Conservation (phyloP, 2,329 filamentous ascomycete species). For the Phaeosphaeria sp. region DNA sequence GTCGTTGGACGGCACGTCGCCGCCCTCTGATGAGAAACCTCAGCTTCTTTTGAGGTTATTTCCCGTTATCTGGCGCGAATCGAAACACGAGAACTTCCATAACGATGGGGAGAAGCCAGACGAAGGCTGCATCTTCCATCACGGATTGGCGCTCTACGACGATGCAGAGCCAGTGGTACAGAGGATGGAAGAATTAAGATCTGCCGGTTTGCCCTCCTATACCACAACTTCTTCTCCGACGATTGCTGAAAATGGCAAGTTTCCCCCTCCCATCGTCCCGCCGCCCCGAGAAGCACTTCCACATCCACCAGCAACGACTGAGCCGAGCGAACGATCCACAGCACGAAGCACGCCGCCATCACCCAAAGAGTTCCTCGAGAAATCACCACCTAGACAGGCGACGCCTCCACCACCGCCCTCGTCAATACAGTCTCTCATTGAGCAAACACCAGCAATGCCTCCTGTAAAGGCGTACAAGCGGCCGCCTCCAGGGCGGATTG, state of each 20-base stretch:
- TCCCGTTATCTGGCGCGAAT: conserved; percentile 60
- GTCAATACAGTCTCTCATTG: conserved; percentile 22
- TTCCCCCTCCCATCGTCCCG: conserved; percentile 46
- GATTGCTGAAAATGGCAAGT: conserved; percentile 46
- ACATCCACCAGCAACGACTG: conserved; percentile 30
- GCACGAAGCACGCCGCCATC: conserved; percentile 21
- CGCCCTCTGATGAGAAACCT: conserved; percentile 39
- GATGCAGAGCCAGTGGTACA: conserved; percentile 47
- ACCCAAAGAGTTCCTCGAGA: conserved; percentile 23
- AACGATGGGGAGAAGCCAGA: conserved; percentile 52
- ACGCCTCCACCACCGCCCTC: conserved; percentile 30
- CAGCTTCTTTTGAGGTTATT: conserved; percentile 59
- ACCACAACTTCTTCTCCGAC: conserved; percentile 44
- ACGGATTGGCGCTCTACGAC: conserved; percentile 58
- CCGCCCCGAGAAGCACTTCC: conserved; percentile 37
- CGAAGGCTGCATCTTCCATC: conserved; percentile 57
- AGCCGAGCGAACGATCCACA: conserved; percentile 20
- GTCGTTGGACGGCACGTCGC: conserved; percentile 32
- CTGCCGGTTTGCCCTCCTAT: conserved; percentile 48
- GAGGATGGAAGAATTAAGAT: conserved; percentile 44
- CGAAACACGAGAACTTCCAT: conserved; percentile 54
- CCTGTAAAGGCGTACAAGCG: conserved; percentile 30
- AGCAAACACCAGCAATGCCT: conserved; percentile 11
- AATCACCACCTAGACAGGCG: conserved; percentile 13
- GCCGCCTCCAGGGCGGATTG: conserved; percentile 36